These are phyloP conservation scores for Favolaschia claudopus DNA, from an alignment of 768 basidiomycete species.

Conservation along the genomic window DNA sequence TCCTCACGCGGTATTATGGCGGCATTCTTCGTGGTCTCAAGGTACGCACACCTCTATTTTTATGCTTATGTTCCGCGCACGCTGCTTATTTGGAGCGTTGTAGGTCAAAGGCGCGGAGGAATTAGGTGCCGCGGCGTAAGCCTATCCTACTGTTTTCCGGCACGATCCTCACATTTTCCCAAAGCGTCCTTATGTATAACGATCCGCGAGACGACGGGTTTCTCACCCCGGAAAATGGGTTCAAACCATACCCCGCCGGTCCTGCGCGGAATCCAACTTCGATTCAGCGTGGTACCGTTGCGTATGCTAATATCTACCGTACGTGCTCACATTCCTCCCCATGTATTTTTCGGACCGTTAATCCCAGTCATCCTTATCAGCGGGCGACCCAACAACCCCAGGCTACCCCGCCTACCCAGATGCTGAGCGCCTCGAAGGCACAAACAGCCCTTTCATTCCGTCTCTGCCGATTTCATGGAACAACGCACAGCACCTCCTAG, in stretches of 20 bases:
- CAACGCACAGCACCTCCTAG: conserved; percentile 76
- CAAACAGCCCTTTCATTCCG: conserved; percentile 77
- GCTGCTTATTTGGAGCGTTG: conserved; percentile 10
- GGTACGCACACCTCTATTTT: conserved; percentile 54
- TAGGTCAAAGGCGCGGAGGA: conserved; percentile 87
- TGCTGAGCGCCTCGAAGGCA: conserved; percentile 64
- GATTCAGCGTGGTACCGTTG: conserved; percentile 87
- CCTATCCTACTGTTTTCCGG: background rate
- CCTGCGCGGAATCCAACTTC: conserved; percentile 87
- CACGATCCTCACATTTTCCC: background rate
- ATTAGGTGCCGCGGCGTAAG: conserved; percentile 70
- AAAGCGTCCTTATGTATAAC: conserved; percentile 73
- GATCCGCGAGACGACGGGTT: conserved; percentile 88
- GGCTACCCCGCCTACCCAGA: conserved; percentile 88
- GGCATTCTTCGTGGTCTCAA: conserved; percentile 86
- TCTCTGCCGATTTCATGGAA: conserved; percentile 91
- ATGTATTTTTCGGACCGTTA: too few species aligned
- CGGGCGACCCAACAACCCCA: conserved; percentile 87
- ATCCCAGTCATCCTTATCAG: background rate
- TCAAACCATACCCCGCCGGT: conserved; percentile 79
- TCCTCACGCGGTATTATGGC: conserved; percentile 84
- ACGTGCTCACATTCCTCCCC: background rate
- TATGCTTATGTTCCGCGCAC: background rate
- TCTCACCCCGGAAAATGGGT: conserved; percentile 80
- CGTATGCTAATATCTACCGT: conserved; percentile 68